Evolutionary conservation across 805 yeast genomes (phyloP).

Genomic region (Saccharomycopsis sp.): DNA sequence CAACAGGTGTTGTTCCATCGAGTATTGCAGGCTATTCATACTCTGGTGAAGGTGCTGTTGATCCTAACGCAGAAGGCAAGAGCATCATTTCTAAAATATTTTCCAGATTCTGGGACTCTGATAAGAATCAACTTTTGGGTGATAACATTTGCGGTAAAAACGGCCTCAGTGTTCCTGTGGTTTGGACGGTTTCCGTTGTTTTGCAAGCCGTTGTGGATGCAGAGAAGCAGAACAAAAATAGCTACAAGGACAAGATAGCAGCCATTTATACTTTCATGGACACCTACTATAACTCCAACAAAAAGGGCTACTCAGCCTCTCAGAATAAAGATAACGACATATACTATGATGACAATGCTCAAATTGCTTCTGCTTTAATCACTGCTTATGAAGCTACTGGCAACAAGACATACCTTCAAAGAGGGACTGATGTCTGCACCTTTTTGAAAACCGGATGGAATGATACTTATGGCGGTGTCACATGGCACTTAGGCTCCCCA

Average conservation of each 20-base stretch:
- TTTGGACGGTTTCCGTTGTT: conserved; percentile 66
- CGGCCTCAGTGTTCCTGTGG: conserved; percentile 20
- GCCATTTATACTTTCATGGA: conserved; percentile 46
- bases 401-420: conserved; percentile 43
- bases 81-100: not conserved
- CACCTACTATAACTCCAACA: conserved; percentile 38
- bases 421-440: conserved; percentile 50
- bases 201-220: conserved; percentile 65
- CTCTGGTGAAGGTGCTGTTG: not conserved
- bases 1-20: conserved; percentile 4
- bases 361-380: conserved; percentile 56
- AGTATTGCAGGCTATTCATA: not conserved
- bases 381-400: conserved; percentile 65
- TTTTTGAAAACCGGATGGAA: conserved; percentile 64
- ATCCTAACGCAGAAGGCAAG: not conserved
- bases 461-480: conserved; percentile 51
- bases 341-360: conserved; percentile 72
- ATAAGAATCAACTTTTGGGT: conserved; percentile 13
- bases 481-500: conserved; percentile 57
- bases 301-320: conserved; percentile 59
- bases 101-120: conserved; percentile 22
- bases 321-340: conserved; percentile 59
- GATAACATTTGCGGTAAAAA: not conserved
- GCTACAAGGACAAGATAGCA: conserved; percentile 46
- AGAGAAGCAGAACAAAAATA: conserved; percentile 28